phyloP scores from a whole-genome alignment of 2,329 filamentous ascomycete species.

The Monosporascus sp. region DNA sequence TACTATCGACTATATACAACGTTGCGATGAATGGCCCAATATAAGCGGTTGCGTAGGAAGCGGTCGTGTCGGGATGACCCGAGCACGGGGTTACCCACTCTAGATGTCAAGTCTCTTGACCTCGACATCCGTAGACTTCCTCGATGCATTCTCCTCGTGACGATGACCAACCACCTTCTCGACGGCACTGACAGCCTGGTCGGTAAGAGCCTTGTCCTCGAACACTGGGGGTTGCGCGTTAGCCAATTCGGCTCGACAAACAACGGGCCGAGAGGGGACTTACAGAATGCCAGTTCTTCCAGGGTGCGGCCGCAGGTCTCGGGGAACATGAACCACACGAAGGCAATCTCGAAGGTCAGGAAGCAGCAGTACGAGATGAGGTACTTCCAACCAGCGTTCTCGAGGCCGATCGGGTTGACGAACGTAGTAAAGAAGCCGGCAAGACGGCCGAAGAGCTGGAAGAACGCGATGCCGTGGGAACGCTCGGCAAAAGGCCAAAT shows the following conservation, averaged over 20 bases:
- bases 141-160: slow-evolving; percentile 2
- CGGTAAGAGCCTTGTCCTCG: slow-evolving; percentile 33
- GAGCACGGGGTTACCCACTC: neutral
- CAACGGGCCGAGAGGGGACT: slow-evolving; percentile 10
- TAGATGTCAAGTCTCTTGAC: neutral
- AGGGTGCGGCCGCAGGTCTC: slow-evolving; percentile 78
- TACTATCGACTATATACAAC: no score
- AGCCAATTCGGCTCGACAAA: slow-evolving; percentile 1
- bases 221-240: slow-evolving; percentile 28
- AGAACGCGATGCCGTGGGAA: slow-evolving; percentile 53
- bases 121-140: neutral
- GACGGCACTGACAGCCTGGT: slow-evolving; percentile 33
- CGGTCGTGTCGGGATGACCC: neutral
- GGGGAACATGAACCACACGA: slow-evolving; percentile 78
- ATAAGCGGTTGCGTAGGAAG: no score
- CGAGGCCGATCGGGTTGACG: slow-evolving; percentile 39
- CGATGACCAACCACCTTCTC: slow-evolving; percentile 29
- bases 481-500: slow-evolving; percentile 52
- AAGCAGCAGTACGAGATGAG: slow-evolving; percentile 40
- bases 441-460: slow-evolving; percentile 47
- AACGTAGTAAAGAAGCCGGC: slow-evolving; percentile 38
- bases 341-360: slow-evolving; percentile 34
- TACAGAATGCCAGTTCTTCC: slow-evolving; percentile 55
- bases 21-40: no score
- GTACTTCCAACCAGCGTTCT: slow-evolving; percentile 36